Percentiles rank a stretch among this genome's conserved stretches.
phyloP scores from a whole-genome alignment of 768 basidiomycete species.

The Tephrocybe sp. region DNA sequence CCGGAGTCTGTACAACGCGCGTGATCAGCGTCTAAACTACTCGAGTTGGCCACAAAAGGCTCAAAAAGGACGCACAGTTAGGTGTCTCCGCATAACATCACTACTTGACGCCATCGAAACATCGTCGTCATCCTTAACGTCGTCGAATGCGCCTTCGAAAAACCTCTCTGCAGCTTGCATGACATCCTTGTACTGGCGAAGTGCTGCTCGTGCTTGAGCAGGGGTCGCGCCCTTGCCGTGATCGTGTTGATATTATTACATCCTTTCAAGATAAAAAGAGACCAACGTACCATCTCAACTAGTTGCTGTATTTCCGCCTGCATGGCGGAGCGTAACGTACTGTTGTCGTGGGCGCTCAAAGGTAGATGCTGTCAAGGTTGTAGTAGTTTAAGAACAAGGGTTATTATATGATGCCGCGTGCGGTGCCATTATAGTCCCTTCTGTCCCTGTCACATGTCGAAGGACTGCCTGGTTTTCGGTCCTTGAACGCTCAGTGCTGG shows the following conservation, averaged over 20 bases:
- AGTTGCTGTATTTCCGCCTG: constrained; percentile 59
- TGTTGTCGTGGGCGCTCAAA: not conserved
- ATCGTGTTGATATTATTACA: not conserved
- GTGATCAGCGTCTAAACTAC: not conserved
- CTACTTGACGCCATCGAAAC: constrained; percentile 40
- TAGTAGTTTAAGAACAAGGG: too few species aligned
- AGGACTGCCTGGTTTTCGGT: too few species aligned
- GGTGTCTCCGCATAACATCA: constrained; percentile 24
- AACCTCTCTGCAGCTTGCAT: constrained; percentile 89
- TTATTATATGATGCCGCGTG: too few species aligned
- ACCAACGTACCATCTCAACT: constrained; percentile 42
- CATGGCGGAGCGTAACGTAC: constrained; percentile 28
- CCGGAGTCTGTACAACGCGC: constrained; percentile 50
- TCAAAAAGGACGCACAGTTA: constrained; percentile 30
- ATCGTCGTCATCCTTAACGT: constrained; percentile 63
- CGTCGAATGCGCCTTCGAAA: constrained; percentile 82
- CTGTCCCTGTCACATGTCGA: too few species aligned
- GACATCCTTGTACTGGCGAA: constrained; percentile 82
- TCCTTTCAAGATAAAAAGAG: not conserved
- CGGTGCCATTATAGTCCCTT: too few species aligned
- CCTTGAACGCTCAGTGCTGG: too few species aligned
- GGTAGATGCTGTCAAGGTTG: not conserved
- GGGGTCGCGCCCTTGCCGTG: constrained; percentile 72
- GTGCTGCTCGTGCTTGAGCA: constrained; percentile 80
- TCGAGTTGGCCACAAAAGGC: not conserved